Evolutionary conservation across 306 rosid genomes (phyloP).

Genomic region (Comarum palustre): DNA sequence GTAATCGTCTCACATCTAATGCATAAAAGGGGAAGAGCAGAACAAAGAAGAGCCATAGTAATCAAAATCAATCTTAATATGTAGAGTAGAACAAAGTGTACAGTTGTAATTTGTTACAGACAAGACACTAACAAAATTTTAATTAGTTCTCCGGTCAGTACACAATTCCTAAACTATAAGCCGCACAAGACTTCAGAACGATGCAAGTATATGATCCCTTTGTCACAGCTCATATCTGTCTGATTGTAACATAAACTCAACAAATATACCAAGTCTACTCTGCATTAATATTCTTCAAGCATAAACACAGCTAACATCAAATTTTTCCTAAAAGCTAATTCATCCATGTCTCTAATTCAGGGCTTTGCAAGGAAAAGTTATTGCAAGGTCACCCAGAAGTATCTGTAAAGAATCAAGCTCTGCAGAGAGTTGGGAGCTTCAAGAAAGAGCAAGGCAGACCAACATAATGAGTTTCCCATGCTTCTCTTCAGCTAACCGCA

Average conservation of each 20-base stretch:
- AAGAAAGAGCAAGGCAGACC: slow-evolving; percentile 16
- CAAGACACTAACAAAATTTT: slow-evolving; percentile 9
- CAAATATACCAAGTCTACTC: slow-evolving; percentile 13
- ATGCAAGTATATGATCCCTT: not conserved
- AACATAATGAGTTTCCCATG: slow-evolving; percentile 6
- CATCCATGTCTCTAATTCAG: slow-evolving; percentile 29
- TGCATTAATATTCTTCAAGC: slow-evolving; percentile 19
- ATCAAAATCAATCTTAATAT: slow-evolving; percentile 3
- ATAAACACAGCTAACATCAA: slow-evolving; percentile 33
- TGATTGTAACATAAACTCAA: slow-evolving; percentile 22
- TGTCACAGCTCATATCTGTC: not conserved
- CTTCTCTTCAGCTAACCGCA: slow-evolving; percentile 8
- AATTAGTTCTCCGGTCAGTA: not conserved
- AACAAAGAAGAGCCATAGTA: not conserved
- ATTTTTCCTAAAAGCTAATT: slow-evolving; percentile 34
- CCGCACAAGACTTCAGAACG: not conserved
- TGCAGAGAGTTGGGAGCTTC: slow-evolving; percentile 21
- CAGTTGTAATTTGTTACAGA: not conserved
- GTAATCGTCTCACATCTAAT: not conserved
- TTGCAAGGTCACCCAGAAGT: slow-evolving; percentile 19
- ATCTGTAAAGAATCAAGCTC: slow-evolving; percentile 27
- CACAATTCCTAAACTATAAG: not conserved
- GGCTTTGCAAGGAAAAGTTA: slow-evolving; percentile 38
- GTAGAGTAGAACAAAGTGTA: not conserved
- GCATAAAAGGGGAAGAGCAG: not conserved